phyloP scores from a whole-genome alignment of 148 eudicot genomes.

The Bassia scoparia region DNA sequence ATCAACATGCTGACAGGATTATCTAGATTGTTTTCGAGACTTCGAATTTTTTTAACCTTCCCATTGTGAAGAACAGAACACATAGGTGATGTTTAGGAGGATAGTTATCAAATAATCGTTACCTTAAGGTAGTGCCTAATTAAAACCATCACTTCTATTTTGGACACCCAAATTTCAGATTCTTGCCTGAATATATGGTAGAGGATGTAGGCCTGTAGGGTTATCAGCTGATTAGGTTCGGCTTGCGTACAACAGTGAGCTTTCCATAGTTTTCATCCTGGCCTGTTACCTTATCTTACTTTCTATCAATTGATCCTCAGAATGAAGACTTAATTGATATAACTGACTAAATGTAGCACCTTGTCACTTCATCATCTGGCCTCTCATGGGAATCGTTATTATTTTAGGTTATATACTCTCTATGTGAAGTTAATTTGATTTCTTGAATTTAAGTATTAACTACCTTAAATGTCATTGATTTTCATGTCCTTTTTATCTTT shows the following conservation, averaged over 20 bases:
- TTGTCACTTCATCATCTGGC: slow-evolving; percentile 3
- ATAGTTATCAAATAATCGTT: not conserved
- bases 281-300: not conserved
- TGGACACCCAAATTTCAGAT: not conserved
- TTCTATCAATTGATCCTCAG: too few relatives aligned
- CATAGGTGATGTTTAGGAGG: not conserved
- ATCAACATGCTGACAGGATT: not conserved
- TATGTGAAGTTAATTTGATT: not conserved
- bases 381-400: not conserved
- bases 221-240: not conserved
- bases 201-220: not conserved
- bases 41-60: not conserved
- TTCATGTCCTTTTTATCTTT: too few relatives aligned
- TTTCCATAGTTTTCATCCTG: not conserved
- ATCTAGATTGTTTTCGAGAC: not conserved
- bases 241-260: slow-evolving; percentile 5
- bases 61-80: not conserved
- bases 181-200: not conserved
- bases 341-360: not conserved
- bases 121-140: not conserved
- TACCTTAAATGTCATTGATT: not conserved
- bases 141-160: not conserved
- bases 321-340: not conserved
- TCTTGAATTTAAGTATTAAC: not conserved
- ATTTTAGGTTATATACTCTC: not conserved